These are phyloP conservation scores for Tylopilus sp. DNA, from an alignment of 1,284 basidiomycete genomes.

Conservation along the genomic window DNA sequence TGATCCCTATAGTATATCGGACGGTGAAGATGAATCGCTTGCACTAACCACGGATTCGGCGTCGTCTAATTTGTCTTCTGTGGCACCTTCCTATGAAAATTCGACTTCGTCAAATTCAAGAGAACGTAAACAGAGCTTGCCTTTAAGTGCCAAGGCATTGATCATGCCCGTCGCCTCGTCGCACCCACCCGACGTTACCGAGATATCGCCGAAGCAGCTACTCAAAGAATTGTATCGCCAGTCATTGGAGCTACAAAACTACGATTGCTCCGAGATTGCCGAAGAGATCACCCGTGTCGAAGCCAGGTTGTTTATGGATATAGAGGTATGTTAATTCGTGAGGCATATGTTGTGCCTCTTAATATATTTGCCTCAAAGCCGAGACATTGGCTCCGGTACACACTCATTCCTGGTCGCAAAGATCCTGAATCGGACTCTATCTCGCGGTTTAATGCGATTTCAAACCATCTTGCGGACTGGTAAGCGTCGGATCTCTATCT, in stretches of 20 bases:
- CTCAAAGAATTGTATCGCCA: constrained; percentile 60
- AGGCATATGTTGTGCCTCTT: constrained; percentile 3
- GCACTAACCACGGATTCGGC: constrained; percentile 18
- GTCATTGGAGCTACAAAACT: constrained; percentile 51
- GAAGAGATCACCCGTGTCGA: constrained; percentile 75
- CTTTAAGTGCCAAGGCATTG: constrained; percentile 46
- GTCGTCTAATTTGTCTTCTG: constrained; percentile 24
- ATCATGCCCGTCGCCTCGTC: constrained; percentile 21
- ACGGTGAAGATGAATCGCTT: constrained; percentile 46
- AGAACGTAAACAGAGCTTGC: constrained; percentile 66
- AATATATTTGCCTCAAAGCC: constrained; percentile 47
- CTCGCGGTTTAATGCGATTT: constrained; percentile 63
- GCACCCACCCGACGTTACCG: constrained; percentile 21
- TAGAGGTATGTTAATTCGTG: constrained; percentile 51
- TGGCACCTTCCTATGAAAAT: constrained; percentile 22
- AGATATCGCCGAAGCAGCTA: constrained; percentile 48
- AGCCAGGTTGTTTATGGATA: constrained; percentile 61
- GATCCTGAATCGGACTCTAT: constrained; percentile 64
- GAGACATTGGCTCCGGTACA: constrained; percentile 76
- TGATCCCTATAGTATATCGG: constrained; percentile 52
- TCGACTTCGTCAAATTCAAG: constrained; percentile 33
- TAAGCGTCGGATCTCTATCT: constrained; percentile 33
- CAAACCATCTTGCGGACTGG: constrained; percentile 78
- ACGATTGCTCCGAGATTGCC: constrained; percentile 64
- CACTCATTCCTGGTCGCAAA: constrained; percentile 65